Evolutionary conservation across 495 filamentous ascomycete species (phyloP), one percentile per base, ranked within the genome.

Genomic region (Hyaloscypha variabilis): DNA sequence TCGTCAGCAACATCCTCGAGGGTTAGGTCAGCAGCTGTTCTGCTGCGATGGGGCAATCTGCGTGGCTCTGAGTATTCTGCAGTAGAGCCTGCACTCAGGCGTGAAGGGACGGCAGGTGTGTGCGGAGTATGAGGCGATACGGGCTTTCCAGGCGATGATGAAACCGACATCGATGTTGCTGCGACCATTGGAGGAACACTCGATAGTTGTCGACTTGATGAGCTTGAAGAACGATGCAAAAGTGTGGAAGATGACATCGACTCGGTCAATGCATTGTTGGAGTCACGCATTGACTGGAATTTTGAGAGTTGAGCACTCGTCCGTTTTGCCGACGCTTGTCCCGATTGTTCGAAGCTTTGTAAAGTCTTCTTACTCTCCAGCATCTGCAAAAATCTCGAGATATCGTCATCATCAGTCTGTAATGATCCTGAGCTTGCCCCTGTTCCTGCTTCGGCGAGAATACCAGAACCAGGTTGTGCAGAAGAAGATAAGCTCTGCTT

Each of bases 71-170:
- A 76, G 70, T 94, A 92, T 71, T 92, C 89, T n/a, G 90, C 87
- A 58, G 92, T 90, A 60, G 90, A 93, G 70, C 92, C 90, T 67
- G 93, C 93, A 73, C 92, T 96, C 52, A 98, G 77, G n/a, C 94
- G 86, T 23, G 93, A 97, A 36, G 94, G 93, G 53, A 97, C 91
- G 21, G 94, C 92, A 5, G 94, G 94, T 6, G 92, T 97, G 70
- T 97, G 94, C 10, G 94, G 94, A 0, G 94, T 97, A 75, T 97
- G 94, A 13, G 94, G 94, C 2, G 92, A 96, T 54, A 96, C 83
- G 1, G 94, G 92, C 69, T 97, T 98, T 60, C 93, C 93, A 8
- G 91, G 93, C 3, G 93, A 96, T 2, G 94, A 94, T 5, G 91
- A 90, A 1, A 89, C 88, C 13, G 93, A 96, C 52, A 91, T 82